Conservation (phyloP, 2,329 filamentous ascomycete genomes). For the Verticillium longisporum region DNA sequence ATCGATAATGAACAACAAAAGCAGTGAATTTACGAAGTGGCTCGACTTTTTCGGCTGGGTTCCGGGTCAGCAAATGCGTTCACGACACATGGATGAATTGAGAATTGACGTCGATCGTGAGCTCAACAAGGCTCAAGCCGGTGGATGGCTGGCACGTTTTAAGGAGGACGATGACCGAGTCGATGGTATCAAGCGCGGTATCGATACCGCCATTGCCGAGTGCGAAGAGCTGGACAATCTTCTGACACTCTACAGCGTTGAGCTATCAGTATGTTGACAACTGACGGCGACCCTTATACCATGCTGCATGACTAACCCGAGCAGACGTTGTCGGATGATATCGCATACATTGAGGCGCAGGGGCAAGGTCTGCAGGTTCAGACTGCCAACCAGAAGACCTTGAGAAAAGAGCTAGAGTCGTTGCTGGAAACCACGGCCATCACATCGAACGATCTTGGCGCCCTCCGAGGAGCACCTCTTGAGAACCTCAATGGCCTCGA, state of each 20-base stretch:
- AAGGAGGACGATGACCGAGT: conserved; percentile 87
- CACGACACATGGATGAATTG: conserved; percentile 71
- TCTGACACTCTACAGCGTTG: conserved; percentile 88
- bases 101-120: conserved; percentile 81
- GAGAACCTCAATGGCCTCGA: conserved; percentile 64
- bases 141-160: conserved; percentile 80
- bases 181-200: conserved; percentile 74
- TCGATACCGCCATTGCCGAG: conserved; percentile 87
- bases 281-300: neutral
- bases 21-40: conserved; percentile 73
- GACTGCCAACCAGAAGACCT: conserved; percentile 89
- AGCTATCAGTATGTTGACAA: conserved; percentile 65
- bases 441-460: conserved; percentile 65
- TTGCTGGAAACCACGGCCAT: conserved; percentile 91
- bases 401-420: conserved; percentile 82
- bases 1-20: conserved; percentile 65
- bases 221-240: conserved; percentile 95
- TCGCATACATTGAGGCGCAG: conserved; percentile 95
- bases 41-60: conserved; percentile 88
- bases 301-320: neutral
- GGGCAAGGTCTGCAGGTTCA: conserved; percentile 95
- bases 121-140: conserved; percentile 83
- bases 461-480: conserved; percentile 66
- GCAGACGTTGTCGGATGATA: conserved; percentile 88
- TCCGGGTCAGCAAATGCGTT: conserved; percentile 64